Evolutionary conservation across 2,329 filamentous ascomycete species (phyloP), one percentile per base, ranked within the genome.

Genomic region (Pseudopyricularia cyperi): DNA sequence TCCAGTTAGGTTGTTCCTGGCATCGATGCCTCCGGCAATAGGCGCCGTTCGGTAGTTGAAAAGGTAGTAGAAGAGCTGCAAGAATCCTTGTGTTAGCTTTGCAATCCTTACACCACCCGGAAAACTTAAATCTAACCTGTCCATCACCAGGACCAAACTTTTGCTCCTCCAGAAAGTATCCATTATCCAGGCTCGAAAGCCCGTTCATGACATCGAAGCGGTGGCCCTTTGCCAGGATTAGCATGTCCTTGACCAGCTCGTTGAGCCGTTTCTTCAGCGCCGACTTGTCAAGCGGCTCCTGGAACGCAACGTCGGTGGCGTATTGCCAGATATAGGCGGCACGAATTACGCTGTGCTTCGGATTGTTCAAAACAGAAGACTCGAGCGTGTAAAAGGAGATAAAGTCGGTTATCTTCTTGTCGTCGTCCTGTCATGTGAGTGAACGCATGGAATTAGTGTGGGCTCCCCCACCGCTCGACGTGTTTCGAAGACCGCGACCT

Each of bases 311-410:
- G 61, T 95, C 89, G 7, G 85, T 86, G 53, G 87, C 93, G 65
- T 98, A 98, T 75, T 98, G 98, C 73, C 91, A 98, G 52, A 97
- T 79, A 68, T 98, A 98, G 30, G 93, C 93, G 3, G 91, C 93
- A 58, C 84, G 85, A 61, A 98, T 82, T 53, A 82, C 80, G 54
- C 81, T 77, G 70, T 95, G 85, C 65, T 87, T 87, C 46, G 79
- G 72, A 63, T 89, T 82, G 59, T 85, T 83, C 61, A 98, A 94
- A 54, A 96, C 86, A 1, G 89, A 93, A 15, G 89, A 95, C 65
- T 95, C 89, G 33, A 98, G 83, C 63, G 82, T 83, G 74, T 97
- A 98, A 71, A 97, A 98, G 35, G 89, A 96, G 71, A 96, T 85
- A 71, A 95, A 96, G 68, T 98, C 93, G 35, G 89, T 96, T 62